Conservation (phyloP, 768 basidiomycete species). For the Russula brevipes region DNA sequence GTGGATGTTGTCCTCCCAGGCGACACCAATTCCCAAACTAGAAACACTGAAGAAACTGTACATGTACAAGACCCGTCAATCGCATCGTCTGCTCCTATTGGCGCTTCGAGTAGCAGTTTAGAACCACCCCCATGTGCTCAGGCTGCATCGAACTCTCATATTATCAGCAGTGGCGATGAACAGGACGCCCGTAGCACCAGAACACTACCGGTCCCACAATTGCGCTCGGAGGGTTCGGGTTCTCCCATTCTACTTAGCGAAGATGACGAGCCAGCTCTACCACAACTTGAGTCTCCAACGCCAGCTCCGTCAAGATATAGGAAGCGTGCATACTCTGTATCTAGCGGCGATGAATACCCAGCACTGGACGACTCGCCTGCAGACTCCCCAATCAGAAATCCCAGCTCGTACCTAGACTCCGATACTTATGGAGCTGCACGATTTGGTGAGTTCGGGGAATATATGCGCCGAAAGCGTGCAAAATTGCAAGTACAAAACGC, state of each 20-base stretch:
- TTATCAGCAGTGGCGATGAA: slow-evolving; percentile 35
- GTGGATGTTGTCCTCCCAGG: slow-evolving; percentile 44
- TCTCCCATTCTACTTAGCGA: background rate
- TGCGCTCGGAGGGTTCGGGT: background rate
- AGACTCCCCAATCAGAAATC: background rate
- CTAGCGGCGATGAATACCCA: slow-evolving; percentile 12
- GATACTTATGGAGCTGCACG: slow-evolving; percentile 67
- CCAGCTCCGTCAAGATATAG: slow-evolving; percentile 15
- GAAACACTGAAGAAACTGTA: background rate
- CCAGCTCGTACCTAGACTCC: slow-evolving; percentile 21
- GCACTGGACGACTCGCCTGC: background rate
- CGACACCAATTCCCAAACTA: slow-evolving; percentile 31
- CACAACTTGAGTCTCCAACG: slow-evolving; percentile 6
- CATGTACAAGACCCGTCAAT: slow-evolving; percentile 5
- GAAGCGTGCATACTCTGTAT: slow-evolving; percentile 18
- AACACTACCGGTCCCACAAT: background rate
- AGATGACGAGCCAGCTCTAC: slow-evolving; percentile 3
- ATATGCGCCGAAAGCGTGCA: slow-evolving; percentile 85
- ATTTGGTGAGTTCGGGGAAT: slow-evolving; percentile 83
- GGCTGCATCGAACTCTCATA: slow-evolving; percentile 39
- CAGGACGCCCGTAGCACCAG: background rate
- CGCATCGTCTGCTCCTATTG: slow-evolving; percentile 9
- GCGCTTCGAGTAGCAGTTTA: slow-evolving; percentile 26
- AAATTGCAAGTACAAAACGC: slow-evolving; percentile 83
- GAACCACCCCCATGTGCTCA: slow-evolving; percentile 40